Conservation (phyloP, 2,329 filamentous ascomycete genomes). For the Aspergillus awamori region DNA sequence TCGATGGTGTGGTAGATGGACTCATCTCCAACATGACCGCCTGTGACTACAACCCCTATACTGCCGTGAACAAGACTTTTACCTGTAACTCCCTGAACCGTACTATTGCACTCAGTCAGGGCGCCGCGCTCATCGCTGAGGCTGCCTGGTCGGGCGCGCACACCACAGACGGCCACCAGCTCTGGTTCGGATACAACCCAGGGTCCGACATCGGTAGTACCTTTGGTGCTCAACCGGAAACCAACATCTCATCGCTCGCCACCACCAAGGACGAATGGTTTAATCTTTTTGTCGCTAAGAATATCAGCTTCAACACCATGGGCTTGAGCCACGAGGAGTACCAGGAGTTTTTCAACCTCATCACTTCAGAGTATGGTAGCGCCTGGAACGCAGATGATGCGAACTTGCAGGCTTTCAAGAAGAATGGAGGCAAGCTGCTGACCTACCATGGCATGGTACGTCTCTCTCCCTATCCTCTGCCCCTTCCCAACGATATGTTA, state of each 20-base stretch:
- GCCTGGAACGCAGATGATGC: neutral
- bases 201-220: conserved; percentile 11
- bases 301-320: conserved; percentile 4
- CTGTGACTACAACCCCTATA: conserved; percentile 7
- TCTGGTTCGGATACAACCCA: conserved; percentile 39
- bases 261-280: conserved; percentile 10
- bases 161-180: conserved; percentile 51
- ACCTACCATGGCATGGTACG: neutral
- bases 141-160: conserved; percentile 15
- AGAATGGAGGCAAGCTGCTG: neutral
- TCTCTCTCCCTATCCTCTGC: neutral
- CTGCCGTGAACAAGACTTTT: neutral
- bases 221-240: neutral
- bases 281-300: conserved; percentile 11
- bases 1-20: conserved; percentile 9
- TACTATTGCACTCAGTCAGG: conserved; percentile 5
- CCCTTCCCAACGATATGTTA: neutral
- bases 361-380: neutral
- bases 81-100: conserved; percentile 2
- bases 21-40: conserved; percentile 5
- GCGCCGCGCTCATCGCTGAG: conserved; percentile 11
- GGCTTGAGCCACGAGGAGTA: conserved; percentile 2
- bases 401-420: neutral
- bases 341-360: conserved; percentile 4
- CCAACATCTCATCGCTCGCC: neutral